A percentile compares a stretch with the other conserved stretches of the same genome.
These are phyloP conservation scores for Curvularia sp. DNA, from an alignment of 2,329 filamentous ascomycete species.

Conservation along the genomic window DNA sequence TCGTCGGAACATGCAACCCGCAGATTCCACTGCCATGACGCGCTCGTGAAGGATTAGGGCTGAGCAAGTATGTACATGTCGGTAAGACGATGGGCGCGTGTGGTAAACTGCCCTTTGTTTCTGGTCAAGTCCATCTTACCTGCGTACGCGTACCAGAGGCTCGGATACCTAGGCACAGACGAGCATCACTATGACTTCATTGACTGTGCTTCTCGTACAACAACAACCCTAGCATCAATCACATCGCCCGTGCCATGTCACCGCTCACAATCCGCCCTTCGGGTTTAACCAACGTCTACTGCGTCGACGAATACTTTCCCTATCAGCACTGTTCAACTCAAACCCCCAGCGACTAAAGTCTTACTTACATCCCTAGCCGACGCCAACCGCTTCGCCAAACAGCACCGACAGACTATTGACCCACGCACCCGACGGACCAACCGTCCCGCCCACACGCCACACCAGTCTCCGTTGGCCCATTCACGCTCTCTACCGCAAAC, in stretches of 20 bases:
- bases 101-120: neutral
- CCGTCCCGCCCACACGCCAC: constrained; percentile 15
- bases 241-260: neutral
- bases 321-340: neutral
- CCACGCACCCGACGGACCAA: constrained; percentile 12
- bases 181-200: constrained; percentile 17
- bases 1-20: neutral
- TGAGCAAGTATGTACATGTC: neutral
- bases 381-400: constrained; percentile 19
- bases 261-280: neutral
- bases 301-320: constrained; percentile 8
- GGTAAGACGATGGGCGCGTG: neutral
- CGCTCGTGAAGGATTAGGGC: neutral
- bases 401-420: constrained; percentile 17
- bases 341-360: constrained; percentile 13
- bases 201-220: neutral
- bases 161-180: neutral
- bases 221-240: neutral
- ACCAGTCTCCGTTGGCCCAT: constrained; percentile 1
- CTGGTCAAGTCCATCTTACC: neutral
- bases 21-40: neutral
- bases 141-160: neutral
- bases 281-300: constrained; percentile 4
- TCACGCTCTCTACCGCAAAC: neutral
- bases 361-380: constrained; percentile 18